Conservation (phyloP, 768 basidiomycete genomes). For the Trametes coccinea region DNA sequence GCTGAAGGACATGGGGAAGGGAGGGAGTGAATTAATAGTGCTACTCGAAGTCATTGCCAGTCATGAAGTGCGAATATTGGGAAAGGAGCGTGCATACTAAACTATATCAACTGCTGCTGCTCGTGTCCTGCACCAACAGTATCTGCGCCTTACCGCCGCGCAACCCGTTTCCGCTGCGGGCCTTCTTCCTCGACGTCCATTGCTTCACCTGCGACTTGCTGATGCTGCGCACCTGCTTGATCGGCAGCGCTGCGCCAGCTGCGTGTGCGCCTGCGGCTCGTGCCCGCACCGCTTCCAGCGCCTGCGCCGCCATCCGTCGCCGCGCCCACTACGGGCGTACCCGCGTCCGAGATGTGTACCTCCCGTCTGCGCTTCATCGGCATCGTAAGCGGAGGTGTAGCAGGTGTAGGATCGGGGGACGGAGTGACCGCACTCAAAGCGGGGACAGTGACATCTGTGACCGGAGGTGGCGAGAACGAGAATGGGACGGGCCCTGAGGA, state of each 20-base stretch:
- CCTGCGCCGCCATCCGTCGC: slow-evolving; percentile 41
- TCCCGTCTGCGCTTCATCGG: slow-evolving; percentile 68
- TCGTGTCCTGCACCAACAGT: background rate
- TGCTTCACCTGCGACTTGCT: slow-evolving; percentile 39
- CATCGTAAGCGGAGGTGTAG: background rate
- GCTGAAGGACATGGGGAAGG: background rate
- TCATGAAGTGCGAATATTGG: background rate
- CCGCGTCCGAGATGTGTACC: slow-evolving; percentile 68
- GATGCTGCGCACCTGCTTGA: slow-evolving; percentile 29
- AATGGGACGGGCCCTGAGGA: slow-evolving; percentile 32
- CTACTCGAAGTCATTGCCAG: background rate
- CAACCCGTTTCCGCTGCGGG: slow-evolving; percentile 72
- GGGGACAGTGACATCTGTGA: slow-evolving; percentile 35
- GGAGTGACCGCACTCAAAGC: slow-evolving; percentile 45
- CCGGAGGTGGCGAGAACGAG: slow-evolving; percentile 24
- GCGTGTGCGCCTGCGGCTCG: slow-evolving; percentile 55
- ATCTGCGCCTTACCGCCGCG: slow-evolving; percentile 49
- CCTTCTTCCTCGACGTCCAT: slow-evolving; percentile 76
- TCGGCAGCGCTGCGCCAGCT: slow-evolving; percentile 40
- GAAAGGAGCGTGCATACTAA: slow-evolving; percentile 1
- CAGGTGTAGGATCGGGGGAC: background rate
- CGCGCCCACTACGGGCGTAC: slow-evolving; percentile 35
- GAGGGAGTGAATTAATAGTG: background rate
- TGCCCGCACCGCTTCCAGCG: slow-evolving; percentile 30
- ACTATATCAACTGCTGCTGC: background rate